Conservation (phyloP, 1,139 yeast genomes). For the Taphrina pruni region DNA sequence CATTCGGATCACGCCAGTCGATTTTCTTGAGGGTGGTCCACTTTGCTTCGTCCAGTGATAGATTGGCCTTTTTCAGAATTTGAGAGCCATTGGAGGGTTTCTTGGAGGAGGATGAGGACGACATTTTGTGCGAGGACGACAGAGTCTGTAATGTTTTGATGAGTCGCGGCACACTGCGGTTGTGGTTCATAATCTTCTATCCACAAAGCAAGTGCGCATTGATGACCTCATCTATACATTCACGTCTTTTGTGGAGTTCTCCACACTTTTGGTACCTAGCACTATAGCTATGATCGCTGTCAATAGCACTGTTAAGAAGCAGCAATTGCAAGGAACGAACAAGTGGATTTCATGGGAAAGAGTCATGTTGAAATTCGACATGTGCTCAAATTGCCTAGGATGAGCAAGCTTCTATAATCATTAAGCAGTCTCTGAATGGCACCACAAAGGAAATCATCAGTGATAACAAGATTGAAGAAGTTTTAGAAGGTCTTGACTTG, state of each 20-base stretch:
- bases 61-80: conserved; percentile 22
- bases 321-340: too few species aligned
- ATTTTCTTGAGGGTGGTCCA: conserved; percentile 43
- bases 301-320: not conserved
- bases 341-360: too few species aligned
- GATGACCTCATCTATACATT: not conserved
- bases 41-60: conserved; percentile 40
- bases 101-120: not conserved
- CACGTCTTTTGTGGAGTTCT: not conserved
- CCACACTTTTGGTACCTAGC: not conserved
- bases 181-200: not conserved
- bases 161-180: not conserved
- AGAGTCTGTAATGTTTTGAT: not conserved
- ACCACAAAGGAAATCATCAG: too few species aligned
- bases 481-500: too few species aligned
- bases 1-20: conserved; percentile 41
- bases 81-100: conserved; percentile 39
- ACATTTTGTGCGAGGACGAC: not conserved
- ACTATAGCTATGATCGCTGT: too few species aligned
- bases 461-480: too few species aligned
- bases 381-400: too few species aligned
- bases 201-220: too few species aligned
- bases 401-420: too few species aligned
- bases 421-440: too few species aligned
- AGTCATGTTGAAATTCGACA: too few species aligned